phyloP scores from a whole-genome alignment of 2,329 filamentous ascomycete genomes.

The Penicillium verrucosum region DNA sequence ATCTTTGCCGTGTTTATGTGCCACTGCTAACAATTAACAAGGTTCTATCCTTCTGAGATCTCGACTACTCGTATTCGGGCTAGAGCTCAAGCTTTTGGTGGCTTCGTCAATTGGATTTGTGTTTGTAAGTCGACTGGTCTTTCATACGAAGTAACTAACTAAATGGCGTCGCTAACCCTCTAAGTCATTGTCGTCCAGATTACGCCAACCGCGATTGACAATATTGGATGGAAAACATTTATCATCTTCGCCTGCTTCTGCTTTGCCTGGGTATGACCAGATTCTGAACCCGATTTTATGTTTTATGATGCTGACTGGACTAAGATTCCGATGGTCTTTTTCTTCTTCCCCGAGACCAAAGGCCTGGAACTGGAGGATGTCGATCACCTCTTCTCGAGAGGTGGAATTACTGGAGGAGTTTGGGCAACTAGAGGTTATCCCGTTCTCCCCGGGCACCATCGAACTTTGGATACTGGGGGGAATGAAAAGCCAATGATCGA shows the following conservation, averaged over 20 bases:
- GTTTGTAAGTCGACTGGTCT: slow-evolving; percentile 30
- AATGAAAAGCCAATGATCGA: slow-evolving; percentile 11
- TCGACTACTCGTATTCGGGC: slow-evolving; percentile 42
- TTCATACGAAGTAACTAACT: slow-evolving; percentile 17
- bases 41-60: slow-evolving; percentile 43
- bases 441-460: slow-evolving; percentile 17
- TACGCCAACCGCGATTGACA: slow-evolving; percentile 24
- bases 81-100: slow-evolving; percentile 42
- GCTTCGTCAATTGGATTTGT: slow-evolving; percentile 37
- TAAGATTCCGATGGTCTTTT: slow-evolving; percentile 55
- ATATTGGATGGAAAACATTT: slow-evolving; percentile 32
- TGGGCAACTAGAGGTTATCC: slow-evolving; percentile 27
- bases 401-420: slow-evolving; percentile 38
- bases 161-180: slow-evolving; percentile 14
- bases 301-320: slow-evolving; percentile 11
- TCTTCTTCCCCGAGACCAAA: slow-evolving; percentile 64
- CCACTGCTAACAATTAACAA: slow-evolving; percentile 1
- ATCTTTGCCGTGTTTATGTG: too few relatives aligned
- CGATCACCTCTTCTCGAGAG: slow-evolving; percentile 44
- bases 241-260: slow-evolving; percentile 30
- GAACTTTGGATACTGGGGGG: slow-evolving; percentile 12
- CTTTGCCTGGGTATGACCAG: slow-evolving; percentile 19
- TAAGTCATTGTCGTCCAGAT: slow-evolving; percentile 9
- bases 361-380: slow-evolving; percentile 63
- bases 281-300: neutral